These are phyloP conservation scores for Amylostereum areolatum DNA, from an alignment of 1,284 basidiomycete genomes.

Conservation along the genomic window DNA sequence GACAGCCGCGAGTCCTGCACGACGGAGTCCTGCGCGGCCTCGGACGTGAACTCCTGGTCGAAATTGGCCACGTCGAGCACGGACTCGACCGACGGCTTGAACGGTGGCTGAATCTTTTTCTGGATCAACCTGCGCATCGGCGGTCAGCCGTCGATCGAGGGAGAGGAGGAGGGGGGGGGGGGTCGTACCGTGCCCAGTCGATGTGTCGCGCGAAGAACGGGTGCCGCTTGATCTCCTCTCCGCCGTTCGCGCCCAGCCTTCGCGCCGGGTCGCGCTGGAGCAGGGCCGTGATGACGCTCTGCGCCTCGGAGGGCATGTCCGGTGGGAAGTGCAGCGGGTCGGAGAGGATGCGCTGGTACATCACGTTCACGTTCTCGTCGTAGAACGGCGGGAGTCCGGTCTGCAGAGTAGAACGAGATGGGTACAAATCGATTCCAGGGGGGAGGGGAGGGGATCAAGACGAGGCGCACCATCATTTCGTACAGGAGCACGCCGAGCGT, in stretches of 20 bases:
- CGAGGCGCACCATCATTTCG: conserved; percentile 83
- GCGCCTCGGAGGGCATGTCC: conserved; percentile 86
- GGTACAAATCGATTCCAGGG: not conserved
- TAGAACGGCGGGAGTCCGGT: conserved; percentile 98
- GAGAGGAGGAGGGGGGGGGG: too few relatives aligned
- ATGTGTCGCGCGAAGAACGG: conserved; percentile 94
- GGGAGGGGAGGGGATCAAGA: not conserved
- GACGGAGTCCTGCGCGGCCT: conserved; percentile 90
- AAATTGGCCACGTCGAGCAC: conserved; percentile 87
- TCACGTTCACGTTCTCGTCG: conserved; percentile 96
- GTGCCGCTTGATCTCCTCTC: conserved; percentile 95
- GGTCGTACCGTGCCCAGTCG: conserved; percentile 73
- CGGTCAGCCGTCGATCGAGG: not conserved
- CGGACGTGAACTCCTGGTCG: conserved; percentile 91
- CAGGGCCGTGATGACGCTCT: conserved; percentile 82
- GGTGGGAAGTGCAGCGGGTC: conserved; percentile 93
- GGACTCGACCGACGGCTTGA: conserved; percentile 94
- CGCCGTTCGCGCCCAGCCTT: conserved; percentile 87
- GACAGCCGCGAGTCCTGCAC: conserved; percentile 89
- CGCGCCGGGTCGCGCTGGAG: conserved; percentile 85
- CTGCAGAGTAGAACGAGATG: conserved; percentile 28
- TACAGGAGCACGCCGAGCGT: conserved; percentile 96
- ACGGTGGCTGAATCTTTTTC: conserved; percentile 97
- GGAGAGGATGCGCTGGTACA: conserved; percentile 96
- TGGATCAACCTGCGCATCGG: conserved; percentile 56